Evolutionary conservation across 2,329 filamentous ascomycete species (phyloP).

Genomic region (Diaporthe eres): DNA sequence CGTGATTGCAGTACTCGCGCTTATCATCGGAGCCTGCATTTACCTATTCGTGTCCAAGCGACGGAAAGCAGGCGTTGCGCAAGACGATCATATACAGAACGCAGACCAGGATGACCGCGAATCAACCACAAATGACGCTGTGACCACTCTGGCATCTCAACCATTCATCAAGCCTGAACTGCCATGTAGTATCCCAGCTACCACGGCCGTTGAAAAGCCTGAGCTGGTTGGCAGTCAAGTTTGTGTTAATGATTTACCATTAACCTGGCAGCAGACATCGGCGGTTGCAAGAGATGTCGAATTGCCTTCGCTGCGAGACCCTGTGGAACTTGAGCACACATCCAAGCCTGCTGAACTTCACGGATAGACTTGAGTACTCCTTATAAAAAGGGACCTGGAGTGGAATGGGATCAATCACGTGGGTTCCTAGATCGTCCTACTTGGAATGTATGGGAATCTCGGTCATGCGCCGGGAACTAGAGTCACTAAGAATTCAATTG

Average conservation of each 20-base stretch:
- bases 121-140: too few relatives aligned
- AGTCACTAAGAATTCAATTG: neutral
- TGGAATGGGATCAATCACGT: neutral
- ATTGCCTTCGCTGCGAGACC: neutral
- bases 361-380: neutral
- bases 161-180: too few relatives aligned
- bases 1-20: too few relatives aligned
- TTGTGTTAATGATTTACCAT: neutral
- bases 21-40: too few relatives aligned
- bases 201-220: neutral
- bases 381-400: neutral
- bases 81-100: too few relatives aligned
- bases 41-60: too few relatives aligned
- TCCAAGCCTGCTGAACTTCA: neutral
- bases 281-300: neutral
- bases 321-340: too few relatives aligned
- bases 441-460: neutral
- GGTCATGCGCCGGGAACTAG: neutral
- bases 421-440: neutral
- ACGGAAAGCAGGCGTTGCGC: too few relatives aligned
- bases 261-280: neutral
- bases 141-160: too few relatives aligned
- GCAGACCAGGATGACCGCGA: too few relatives aligned
- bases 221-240: neutral
- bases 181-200: neutral